Conservation (phyloP, 2,329 filamentous ascomycete species). For the Coniosporium tulheliwenetii region DNA sequence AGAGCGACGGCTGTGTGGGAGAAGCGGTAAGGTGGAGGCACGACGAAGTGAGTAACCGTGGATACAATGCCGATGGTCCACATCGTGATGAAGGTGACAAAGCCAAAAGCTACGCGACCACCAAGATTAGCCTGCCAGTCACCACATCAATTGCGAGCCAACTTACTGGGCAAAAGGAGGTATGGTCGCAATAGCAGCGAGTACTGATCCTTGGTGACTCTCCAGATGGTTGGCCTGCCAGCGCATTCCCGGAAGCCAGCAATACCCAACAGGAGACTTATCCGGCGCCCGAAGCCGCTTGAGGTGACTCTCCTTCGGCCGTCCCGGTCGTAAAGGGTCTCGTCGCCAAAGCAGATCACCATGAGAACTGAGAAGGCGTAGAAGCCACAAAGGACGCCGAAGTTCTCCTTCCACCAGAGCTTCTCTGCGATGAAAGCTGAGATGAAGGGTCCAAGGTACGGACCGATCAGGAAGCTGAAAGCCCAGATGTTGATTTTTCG, state of each 20-base stretch:
- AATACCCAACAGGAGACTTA: constrained; percentile 1
- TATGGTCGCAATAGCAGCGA: constrained; percentile 7
- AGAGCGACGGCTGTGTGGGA: constrained; percentile 11
- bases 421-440: constrained; percentile 20
- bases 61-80: constrained; percentile 14
- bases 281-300: constrained; percentile 1
- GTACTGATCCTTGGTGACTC: constrained; percentile 5
- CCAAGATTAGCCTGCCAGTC: not conserved
- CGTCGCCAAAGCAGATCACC: constrained; percentile 17
- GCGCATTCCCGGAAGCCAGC: constrained; percentile 2
- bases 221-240: constrained; percentile 4
- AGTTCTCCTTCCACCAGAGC: constrained; percentile 16
- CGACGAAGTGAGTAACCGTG: constrained; percentile 10
- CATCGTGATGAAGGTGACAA: constrained; percentile 11
- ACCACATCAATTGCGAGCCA: not conserved
- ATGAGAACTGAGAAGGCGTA: constrained; percentile 19
- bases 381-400: constrained; percentile 18
- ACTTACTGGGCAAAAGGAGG: constrained; percentile 8
- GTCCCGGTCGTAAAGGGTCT: constrained; percentile 15
- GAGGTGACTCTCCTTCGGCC: not conserved
- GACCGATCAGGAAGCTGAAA: constrained; percentile 20
- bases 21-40: constrained; percentile 9
- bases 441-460: constrained; percentile 20
- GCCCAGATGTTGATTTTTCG: constrained; percentile 24
- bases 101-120: constrained; percentile 4